Conservation (phyloP, 495 filamentous ascomycete species). For the Parachaetomium inaequale region DNA sequence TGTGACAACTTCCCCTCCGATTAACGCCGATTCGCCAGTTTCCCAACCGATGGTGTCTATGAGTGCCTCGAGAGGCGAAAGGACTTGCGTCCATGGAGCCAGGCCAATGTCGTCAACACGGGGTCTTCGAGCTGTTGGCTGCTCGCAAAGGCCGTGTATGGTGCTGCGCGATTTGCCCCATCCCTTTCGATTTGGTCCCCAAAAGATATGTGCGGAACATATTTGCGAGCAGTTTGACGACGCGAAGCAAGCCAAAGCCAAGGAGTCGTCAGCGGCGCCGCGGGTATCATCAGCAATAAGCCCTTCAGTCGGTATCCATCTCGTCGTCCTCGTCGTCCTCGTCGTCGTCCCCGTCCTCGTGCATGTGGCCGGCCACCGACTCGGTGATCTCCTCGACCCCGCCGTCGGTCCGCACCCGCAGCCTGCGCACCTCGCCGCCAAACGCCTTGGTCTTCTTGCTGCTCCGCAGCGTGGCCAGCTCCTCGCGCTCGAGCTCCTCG, state of each 20-base stretch:
- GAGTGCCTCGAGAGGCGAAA: not conserved
- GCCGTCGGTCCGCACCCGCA: conserved; percentile 61
- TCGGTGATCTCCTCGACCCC: conserved; percentile 55
- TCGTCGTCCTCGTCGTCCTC: conserved; percentile 42
- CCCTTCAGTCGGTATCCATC: conserved; percentile 67
- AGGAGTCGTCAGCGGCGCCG: not conserved
- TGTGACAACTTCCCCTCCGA: conserved; percentile 9
- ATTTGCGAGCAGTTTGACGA: too few species aligned
- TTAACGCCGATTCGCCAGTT: conserved; percentile 17
- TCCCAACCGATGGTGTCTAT: conserved; percentile 15
- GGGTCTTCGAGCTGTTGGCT: not conserved
- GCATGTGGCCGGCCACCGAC: conserved; percentile 16
- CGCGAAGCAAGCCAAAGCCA: not conserved
- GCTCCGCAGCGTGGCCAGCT: conserved; percentile 27
- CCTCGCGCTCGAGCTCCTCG: conserved; percentile 52
- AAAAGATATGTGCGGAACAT: too few species aligned
- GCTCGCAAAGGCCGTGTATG: too few species aligned
- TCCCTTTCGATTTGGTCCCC: too few species aligned
- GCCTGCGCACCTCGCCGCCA: conserved; percentile 60
- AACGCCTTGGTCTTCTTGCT: conserved; percentile 48
- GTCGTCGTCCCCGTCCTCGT: conserved; percentile 36
- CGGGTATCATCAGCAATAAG: not conserved
- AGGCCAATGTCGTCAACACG: not conserved
- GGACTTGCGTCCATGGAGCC: not conserved
- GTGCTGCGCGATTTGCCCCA: too few species aligned